Evolutionary conservation across 164 flowering plant species (phyloP).

Genomic region (Vitis rupestris): DNA sequence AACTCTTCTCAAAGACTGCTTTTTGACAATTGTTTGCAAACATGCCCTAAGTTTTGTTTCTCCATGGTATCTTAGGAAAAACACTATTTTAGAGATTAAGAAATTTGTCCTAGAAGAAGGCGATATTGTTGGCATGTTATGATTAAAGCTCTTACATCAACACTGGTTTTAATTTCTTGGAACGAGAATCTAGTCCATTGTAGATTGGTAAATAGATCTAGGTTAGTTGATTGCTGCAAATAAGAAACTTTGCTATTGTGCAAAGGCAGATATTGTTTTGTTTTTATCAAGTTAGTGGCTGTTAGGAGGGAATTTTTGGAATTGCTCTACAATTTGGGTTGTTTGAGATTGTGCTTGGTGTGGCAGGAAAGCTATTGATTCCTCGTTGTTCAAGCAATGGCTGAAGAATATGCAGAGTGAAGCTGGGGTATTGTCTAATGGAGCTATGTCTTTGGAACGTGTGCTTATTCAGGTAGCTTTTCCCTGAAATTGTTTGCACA

Average conservation of each 20-base stretch:
- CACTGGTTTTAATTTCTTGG: not conserved
- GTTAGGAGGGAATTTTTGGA: not conserved
- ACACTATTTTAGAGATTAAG: too few species aligned
- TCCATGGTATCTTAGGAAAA: too few species aligned
- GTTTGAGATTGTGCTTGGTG: not conserved
- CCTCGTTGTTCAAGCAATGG: conserved; percentile 82
- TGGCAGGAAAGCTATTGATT: conserved; percentile 73
- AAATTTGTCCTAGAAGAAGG: too few species aligned
- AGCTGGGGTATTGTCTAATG: conserved; percentile 61
- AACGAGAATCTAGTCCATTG: too few species aligned
- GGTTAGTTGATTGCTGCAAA: too few species aligned
- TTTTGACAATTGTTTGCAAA: too few species aligned
- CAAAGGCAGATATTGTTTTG: too few species aligned
- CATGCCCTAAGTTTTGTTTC: too few species aligned
- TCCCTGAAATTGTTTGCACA: not conserved
- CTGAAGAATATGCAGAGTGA: conserved; percentile 67
- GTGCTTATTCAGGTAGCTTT: conserved; percentile 76
- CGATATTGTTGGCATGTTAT: too few species aligned
- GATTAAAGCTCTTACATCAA: not conserved
- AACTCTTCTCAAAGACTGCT: too few species aligned
- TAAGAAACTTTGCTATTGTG: too few species aligned
- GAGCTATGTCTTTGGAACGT: conserved; percentile 45
- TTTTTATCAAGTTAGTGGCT: not conserved
- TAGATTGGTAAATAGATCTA: too few species aligned
- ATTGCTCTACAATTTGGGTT: not conserved